Evolutionary conservation across 306 rosid species (phyloP).

Genomic region (Rosa multiflora): DNA sequence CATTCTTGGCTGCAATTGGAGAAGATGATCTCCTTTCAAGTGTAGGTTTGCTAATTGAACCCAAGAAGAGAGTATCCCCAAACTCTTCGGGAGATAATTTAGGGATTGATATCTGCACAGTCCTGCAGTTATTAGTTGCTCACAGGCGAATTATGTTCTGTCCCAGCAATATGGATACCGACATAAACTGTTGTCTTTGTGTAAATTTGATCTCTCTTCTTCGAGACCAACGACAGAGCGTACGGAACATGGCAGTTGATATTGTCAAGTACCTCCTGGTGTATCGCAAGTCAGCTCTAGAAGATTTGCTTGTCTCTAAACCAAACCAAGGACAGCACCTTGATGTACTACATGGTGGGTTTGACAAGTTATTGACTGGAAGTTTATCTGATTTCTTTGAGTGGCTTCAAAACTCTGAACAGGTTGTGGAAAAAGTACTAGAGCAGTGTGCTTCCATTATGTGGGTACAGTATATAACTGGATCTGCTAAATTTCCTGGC

Average conservation of each 20-base stretch:
- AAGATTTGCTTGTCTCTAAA: constrained; percentile 86
- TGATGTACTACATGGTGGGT: constrained; percentile 91
- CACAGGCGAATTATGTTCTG: constrained; percentile 87
- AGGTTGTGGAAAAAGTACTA: constrained; percentile 66
- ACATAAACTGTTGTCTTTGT: constrained; percentile 91
- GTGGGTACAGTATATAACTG: constrained; percentile 97
- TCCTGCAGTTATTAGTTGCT: constrained; percentile 85
- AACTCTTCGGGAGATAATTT: constrained; percentile 58
- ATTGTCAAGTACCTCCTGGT: constrained; percentile 89
- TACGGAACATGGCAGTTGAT: constrained; percentile 82
- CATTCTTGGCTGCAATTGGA: constrained; percentile 73
- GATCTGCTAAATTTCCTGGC: constrained; percentile 93
- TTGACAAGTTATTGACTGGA: constrained; percentile 86
- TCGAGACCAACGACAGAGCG: constrained; percentile 66
- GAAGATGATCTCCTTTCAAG: constrained; percentile 77
- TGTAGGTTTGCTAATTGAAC: constrained; percentile 67
- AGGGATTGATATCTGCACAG: constrained; percentile 75
- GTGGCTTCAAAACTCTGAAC: constrained; percentile 79
- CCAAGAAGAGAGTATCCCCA: constrained; percentile 53
- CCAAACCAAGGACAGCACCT: constrained; percentile 83
- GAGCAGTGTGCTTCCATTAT: constrained; percentile 92
- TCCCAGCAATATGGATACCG: constrained; percentile 91
- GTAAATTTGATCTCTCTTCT: constrained; percentile 89
- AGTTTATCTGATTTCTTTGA: constrained; percentile 71
- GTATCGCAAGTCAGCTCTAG: constrained; percentile 85